phyloP scores from a whole-genome alignment of 305 asterid species.

The Fraxinus sp. region DNA sequence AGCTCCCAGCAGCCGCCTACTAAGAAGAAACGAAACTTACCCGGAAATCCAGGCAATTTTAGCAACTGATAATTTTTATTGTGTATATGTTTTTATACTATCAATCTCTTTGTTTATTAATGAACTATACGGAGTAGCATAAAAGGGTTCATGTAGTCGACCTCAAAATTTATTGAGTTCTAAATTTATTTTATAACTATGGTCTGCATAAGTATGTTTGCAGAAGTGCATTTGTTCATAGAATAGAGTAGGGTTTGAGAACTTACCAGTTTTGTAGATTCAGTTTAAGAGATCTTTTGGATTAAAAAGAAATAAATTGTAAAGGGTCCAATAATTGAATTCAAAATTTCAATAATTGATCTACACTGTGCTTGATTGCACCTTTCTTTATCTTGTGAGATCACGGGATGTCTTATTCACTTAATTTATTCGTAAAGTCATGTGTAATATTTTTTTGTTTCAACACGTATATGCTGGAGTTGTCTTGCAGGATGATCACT shows the following conservation, averaged over 20 bases:
- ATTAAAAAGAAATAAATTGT: not conserved
- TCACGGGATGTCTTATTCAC: not conserved
- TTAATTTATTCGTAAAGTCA: not conserved
- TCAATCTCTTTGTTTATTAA: not conserved
- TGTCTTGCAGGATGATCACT: not conserved
- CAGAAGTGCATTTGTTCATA: not conserved
- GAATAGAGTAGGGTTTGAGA: not conserved
- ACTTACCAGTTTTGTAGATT: not conserved
- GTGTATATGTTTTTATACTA: not conserved
- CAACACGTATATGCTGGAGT: not conserved
- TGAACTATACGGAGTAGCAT: not conserved
- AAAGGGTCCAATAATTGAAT: constrained; percentile 61
- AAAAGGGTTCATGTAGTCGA: not conserved
- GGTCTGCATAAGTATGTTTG: not conserved
- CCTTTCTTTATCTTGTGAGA: constrained; percentile 25
- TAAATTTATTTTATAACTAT: not conserved
- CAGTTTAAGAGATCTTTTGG: not conserved
- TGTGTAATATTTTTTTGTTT: not conserved
- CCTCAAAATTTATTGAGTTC: not conserved
- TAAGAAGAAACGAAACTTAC: constrained; percentile 68
- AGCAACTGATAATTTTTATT: not conserved
- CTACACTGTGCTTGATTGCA: constrained; percentile 43
- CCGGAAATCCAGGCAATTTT: constrained; percentile 67
- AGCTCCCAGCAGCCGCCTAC: constrained; percentile 43
- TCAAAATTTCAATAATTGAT: constrained; percentile 38